phyloP scores from a whole-genome alignment of 768 basidiomycete species.

The Mycena haematopus region DNA sequence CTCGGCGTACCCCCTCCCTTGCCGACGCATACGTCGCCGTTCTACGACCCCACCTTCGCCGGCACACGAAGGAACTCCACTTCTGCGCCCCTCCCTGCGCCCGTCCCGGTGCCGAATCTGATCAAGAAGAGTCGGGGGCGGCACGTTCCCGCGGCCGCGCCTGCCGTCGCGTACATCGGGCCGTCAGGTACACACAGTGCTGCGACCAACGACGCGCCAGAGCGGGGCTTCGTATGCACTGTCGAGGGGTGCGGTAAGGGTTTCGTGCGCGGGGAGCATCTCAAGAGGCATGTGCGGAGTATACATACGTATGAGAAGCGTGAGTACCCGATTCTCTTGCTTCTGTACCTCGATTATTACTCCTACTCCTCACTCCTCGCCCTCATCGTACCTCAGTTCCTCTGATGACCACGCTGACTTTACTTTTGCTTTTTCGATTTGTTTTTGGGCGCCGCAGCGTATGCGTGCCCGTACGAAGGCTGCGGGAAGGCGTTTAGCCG shows the following conservation, averaged over 20 bases:
- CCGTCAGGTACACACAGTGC: too few relatives aligned
- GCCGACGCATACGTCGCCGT: background rate
- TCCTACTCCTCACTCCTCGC: background rate
- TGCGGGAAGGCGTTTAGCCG: conserved; percentile 32
- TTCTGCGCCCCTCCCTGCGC: conserved; percentile 43
- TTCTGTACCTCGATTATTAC: too few relatives aligned
- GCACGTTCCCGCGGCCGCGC: conserved; percentile 52
- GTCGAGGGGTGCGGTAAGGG: conserved; percentile 61
- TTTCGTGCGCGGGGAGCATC: conserved; percentile 60
- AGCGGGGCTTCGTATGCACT: conserved; percentile 49
- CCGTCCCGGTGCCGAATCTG: conserved; percentile 64
- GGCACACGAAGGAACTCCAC: conserved; percentile 34
- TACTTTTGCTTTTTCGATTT: too few relatives aligned
- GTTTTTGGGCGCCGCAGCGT: too few relatives aligned
- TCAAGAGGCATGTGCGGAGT: conserved; percentile 60
- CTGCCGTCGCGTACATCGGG: background rate
- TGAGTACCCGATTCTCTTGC: conserved; percentile 36
- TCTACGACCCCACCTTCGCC: background rate
- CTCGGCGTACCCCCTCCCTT: background rate
- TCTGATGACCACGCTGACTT: too few relatives aligned
- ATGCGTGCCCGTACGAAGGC: conserved; percentile 21
- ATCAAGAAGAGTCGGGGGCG: conserved; percentile 69
- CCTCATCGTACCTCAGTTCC: too few relatives aligned
- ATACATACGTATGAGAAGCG: conserved; percentile 67
- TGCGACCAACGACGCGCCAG: background rate